Base-by-base conservation (phyloP, 2,329 filamentous ascomycete species). In the Lachnellula occidentalis region DNA sequence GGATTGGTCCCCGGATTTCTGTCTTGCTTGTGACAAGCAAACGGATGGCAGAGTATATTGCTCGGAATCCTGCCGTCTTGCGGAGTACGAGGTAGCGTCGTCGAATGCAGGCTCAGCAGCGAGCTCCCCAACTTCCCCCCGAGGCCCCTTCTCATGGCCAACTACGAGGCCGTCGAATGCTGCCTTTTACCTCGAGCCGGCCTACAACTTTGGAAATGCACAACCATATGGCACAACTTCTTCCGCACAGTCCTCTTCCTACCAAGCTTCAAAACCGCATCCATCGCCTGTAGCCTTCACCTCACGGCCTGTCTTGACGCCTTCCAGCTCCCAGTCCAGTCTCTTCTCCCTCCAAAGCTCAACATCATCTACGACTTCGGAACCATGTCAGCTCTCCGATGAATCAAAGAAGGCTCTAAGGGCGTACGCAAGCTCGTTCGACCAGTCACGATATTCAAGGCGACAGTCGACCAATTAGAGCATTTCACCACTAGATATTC, bases 21-120 rank as follows among this genome's bases (percentile, higher is more conserved):
- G 92, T 79, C 84, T 96, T 66, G 85, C 88, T 76, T 96, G 92
- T 78, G 92, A 96, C 76, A 87, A 87, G 75, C 89, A 95, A 74
- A 91, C 88, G 57, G 82, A 88, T 61, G 85, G 85, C 54, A 85
- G 85, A 58, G 84, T 88, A 62, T 96, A 95, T 79, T 96, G 92
- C 80, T 95, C 90, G 46, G 91, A 96, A 74, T 83, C 88, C 31
- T 96, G 92, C 80, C 83, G 90, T 61, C 78, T 96, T 45, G 87
- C 89, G 62, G 92, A 96, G 73, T 85, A 92, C 65, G 91, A 96
- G 73, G 85, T 84, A 72, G 84, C 81, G 37, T 79, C 76, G 11
- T 73, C 74, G 15, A 74, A 77, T 50, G 74, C 78, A 14, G 76
- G 78, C 68, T 82, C 84, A 4, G 76, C 80, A 48, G 76, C 80